These are phyloP conservation scores for Nakaseomyces sp. DNA, from an alignment of 1,139 yeast species.

Conservation along the genomic window DNA sequence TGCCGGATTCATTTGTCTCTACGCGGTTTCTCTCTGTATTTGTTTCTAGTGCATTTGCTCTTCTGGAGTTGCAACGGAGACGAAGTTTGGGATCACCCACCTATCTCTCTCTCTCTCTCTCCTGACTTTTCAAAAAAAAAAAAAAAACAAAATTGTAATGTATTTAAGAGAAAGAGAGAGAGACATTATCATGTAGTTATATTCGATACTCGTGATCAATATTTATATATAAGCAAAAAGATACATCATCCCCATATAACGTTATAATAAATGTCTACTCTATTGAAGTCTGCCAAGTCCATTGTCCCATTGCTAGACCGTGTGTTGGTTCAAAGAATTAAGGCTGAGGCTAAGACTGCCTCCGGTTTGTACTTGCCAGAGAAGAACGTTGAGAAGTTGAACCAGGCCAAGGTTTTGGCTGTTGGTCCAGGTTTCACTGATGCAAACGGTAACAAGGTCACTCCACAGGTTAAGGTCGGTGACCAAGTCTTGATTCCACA, in stretches of 20 bases:
- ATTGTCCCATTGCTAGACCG: conserved; percentile 92
- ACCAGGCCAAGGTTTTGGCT: conserved; percentile 71
- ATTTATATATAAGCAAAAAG: no score
- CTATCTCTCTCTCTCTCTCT: no score
- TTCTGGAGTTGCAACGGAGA: no score
- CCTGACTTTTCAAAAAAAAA: no score
- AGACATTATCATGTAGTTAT: neutral
- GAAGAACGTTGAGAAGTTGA: conserved; percentile 88
- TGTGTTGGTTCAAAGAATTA: conserved; percentile 86
- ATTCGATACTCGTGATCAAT: neutral
- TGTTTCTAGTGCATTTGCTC: no score
- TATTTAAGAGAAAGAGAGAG: no score
- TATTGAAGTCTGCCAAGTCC: conserved; percentile 77
- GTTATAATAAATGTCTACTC: conserved; percentile 36
- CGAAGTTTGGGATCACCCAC: no score
- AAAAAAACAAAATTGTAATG: no score
- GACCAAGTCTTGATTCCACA: conserved; percentile 91
- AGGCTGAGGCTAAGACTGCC: conserved; percentile 87
- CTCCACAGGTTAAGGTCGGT: conserved; percentile 72
- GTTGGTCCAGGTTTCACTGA: conserved; percentile 76
- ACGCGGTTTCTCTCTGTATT: no score
- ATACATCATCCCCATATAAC: neutral
- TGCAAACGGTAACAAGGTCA: conserved; percentile 59
- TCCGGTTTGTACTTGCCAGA: conserved; percentile 95
- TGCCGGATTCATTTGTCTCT: no score